Base-by-base conservation (phyloP, 2,329 filamentous ascomycete genomes). In the Helicocarpus griseus region DNA sequence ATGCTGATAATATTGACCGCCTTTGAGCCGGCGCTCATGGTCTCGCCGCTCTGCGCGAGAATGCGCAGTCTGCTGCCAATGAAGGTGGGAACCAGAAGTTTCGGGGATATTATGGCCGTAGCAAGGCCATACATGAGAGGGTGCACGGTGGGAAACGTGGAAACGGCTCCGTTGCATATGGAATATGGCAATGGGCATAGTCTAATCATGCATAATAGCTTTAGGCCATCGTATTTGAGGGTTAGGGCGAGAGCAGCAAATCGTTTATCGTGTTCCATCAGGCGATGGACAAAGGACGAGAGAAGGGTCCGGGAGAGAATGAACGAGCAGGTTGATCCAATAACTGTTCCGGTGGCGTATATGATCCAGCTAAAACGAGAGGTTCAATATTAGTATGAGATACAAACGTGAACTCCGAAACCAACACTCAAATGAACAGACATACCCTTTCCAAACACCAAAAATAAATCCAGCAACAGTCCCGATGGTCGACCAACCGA, bases 181-280 rank as follows among this genome's bases (percentile, higher is more conserved):
- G 87, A 93, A 67, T 95, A 98, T 13, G 93, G 93, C 54, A 98
- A 67, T 1, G 93, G 93, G 63, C 91, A 97, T 57, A 97, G 79
- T 28, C 93, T 81, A 60, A 98, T 93, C 79, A 93, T 94, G 56
- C 88, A 84, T 43, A 98, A 77, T 50, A 97, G 82, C 61, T 89
- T 86, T 48, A 98, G 69, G 0, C 93, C 93, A 63, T 98, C 93
- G 63, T 87, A 84, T 57, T 95, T 89, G 55, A 98, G 75, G 6
- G 93, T 93, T 61, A 96, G 79, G 21, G 87, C 81, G 24, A 98
- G 78, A 4, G 93, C 93, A 8, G 93, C 82, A 66, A 98, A 98
- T 49, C 90, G 81, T 65, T 82, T 85, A 70, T 98, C 91, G 58
- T 79, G 77, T 52, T 87, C 87, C 47, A 96, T 85, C 60, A 95